Percentiles rank a stretch among this genome's conserved stretches.
phyloP scores from a whole-genome alignment of 1,284 basidiomycete species.

The Ustilago bromivora region DNA sequence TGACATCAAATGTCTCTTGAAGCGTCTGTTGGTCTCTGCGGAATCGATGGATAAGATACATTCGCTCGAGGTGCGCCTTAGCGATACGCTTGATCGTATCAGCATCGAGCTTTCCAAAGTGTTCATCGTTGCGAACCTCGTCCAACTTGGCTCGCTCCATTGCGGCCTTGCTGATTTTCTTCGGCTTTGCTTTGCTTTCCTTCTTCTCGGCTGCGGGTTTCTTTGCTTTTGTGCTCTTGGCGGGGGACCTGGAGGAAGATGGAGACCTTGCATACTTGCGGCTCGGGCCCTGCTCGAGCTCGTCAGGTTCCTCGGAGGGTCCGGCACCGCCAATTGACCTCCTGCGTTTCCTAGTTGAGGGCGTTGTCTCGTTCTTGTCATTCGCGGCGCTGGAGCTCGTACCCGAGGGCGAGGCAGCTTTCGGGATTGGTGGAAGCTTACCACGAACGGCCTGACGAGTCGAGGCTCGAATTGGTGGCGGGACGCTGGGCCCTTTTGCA shows the following conservation, averaged over 20 bases:
- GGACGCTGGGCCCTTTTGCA: constrained; percentile 11
- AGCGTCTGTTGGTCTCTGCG: constrained; percentile 12
- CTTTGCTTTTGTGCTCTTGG: constrained; percentile 1
- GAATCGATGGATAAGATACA: constrained; percentile 42
- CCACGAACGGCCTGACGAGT: constrained; percentile 15
- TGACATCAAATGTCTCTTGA: constrained; percentile 36
- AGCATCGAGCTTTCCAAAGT: constrained; percentile 35
- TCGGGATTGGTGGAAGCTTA: constrained; percentile 31
- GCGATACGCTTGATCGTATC: constrained; percentile 36
- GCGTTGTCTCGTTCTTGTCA: neutral
- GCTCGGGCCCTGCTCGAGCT: constrained; percentile 32
- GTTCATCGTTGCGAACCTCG: constrained; percentile 27
- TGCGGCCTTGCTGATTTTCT: constrained; percentile 28
- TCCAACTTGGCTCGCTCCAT: constrained; percentile 28
- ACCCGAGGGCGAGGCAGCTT: constrained; percentile 3
- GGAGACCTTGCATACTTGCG: constrained; percentile 28
- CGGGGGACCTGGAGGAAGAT: neutral
- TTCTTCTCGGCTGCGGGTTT: constrained; percentile 11
- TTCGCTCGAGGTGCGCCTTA: constrained; percentile 26
- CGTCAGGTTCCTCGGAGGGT: constrained; percentile 18
- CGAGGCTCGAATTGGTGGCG: constrained; percentile 1
- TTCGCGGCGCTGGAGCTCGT: neutral
- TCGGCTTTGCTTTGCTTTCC: constrained; percentile 18
- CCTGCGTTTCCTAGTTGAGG: constrained; percentile 15
- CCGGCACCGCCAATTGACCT: constrained; percentile 10